Base-by-base conservation (phyloP, 1,284 basidiomycete genomes). In the Cutaneotrichosporon curvatum region DNA sequence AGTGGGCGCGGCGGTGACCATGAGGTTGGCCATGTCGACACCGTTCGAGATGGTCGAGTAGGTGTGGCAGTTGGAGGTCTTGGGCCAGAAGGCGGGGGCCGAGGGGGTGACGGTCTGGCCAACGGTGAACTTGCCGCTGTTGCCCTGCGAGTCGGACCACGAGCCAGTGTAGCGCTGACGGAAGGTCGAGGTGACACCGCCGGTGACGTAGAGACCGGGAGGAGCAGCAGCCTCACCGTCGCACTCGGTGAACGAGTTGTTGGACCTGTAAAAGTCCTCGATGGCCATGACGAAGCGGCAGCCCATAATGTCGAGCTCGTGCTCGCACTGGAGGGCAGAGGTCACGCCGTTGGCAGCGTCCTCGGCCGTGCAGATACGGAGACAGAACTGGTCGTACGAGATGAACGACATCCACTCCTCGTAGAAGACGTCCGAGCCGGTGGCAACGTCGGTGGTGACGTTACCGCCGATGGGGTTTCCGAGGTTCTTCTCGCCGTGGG, bases 391-490 rank as follows among this genome's bases (percentile, higher is more conserved):
- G 56, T 68, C 62, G 58, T 62, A 65, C 19, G 67, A 64, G 56
- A 71, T 64, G 43, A 69, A 69, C 14, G 59, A 62, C 68, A 70
- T 76, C 75, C 75, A 76, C 61, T 77, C 74, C 62, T 75, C 65
- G 71, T 77, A 77, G 57, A 71, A 73, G 31, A 74, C 73, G 45
- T 77, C 75, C 22, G 57, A 36, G 21, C 75, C 75, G 10, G 63
- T 65, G 30, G 72, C 56, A 51, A 68, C 70, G 64, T 76, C 73
- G 28, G 73, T 70, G 40, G 75, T 76, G 41, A 76, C 75, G 57
- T 76, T 75, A 34, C 75, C 75, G 28, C 75, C 75, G 43, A 75
- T 62, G 34, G 75, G 75, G 70, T 77, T 77, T 36, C 75, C 75
- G 53, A 67, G 59, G 56, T 61, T 61, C 43, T 64, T 61, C 18